Conservation (phyloP, 73 alveolate species). For the Symbiodinium pilosum region DNA sequence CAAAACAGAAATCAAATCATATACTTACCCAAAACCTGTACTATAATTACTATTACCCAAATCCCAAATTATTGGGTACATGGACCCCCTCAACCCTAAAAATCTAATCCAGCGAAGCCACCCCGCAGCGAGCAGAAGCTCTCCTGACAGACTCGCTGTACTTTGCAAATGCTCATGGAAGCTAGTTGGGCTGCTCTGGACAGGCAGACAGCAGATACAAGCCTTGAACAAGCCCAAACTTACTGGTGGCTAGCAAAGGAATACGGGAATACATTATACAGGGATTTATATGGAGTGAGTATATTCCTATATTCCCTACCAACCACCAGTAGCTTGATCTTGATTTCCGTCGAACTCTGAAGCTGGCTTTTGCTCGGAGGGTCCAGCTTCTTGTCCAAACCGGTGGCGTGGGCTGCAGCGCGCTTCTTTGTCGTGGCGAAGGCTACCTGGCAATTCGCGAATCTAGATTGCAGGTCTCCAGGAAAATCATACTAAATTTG, state of each 20-base stretch:
- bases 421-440: neutral
- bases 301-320: neutral
- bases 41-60: neutral
- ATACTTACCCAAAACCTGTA: neutral
- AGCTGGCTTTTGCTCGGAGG: neutral
- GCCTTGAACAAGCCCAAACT: neutral
- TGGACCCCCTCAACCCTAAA: neutral
- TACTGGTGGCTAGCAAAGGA: neutral
- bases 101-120: neutral
- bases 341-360: too few species aligned
- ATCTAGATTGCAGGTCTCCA: too few species aligned
- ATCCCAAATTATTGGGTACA: neutral
- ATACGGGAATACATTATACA: neutral
- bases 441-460: neutral
- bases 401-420: neutral
- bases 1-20: neutral
- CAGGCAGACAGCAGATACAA: too few species aligned
- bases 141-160: neutral
- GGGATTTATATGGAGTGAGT: neutral
- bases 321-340: neutral
- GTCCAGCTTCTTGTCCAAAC: constrained; percentile 8
- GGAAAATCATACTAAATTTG: too few species aligned
- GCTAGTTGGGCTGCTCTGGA: neutral
- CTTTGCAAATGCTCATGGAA: neutral
- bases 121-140: neutral